Conservation (phyloP, 78 protist genomes). For the Protostelium mycophagum region DNA sequence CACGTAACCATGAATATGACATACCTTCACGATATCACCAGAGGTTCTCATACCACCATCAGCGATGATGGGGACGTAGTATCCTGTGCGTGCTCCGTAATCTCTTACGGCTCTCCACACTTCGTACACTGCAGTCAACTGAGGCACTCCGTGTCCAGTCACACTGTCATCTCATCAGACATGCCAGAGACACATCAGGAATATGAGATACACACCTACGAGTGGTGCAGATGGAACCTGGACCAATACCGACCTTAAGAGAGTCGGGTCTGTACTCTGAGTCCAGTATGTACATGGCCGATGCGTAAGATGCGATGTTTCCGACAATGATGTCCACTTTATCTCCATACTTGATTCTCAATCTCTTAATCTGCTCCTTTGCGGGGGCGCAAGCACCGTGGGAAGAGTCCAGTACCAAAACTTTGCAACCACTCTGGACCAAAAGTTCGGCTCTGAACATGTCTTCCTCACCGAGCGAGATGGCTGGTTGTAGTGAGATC, state of each 20-base stretch:
- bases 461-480: constrained; percentile 69
- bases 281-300: constrained; percentile 73
- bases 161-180: too few species aligned
- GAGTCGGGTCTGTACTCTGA: constrained; percentile 86
- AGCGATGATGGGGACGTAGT: constrained; percentile 87
- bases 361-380: constrained; percentile 26
- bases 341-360: not conserved
- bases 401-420: constrained; percentile 72
- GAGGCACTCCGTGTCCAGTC: constrained; percentile 21
- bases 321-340: constrained; percentile 76
- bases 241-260: constrained; percentile 94
- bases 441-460: constrained; percentile 54
- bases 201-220: constrained; percentile 33
- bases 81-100: constrained; percentile 9
- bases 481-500: constrained; percentile 9
- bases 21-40: constrained; percentile 94
- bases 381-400: constrained; percentile 74
- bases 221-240: constrained; percentile 95
- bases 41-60: constrained; percentile 91
- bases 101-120: constrained; percentile 10
- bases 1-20: too few species aligned
- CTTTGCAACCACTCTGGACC: constrained; percentile 65
- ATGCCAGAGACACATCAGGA: too few species aligned
- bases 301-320: constrained; percentile 82
- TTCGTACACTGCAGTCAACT: constrained; percentile 83